These are phyloP conservation scores for Penicillium mononematosum DNA, from an alignment of 495 filamentous ascomycete species.

Conservation along the genomic window DNA sequence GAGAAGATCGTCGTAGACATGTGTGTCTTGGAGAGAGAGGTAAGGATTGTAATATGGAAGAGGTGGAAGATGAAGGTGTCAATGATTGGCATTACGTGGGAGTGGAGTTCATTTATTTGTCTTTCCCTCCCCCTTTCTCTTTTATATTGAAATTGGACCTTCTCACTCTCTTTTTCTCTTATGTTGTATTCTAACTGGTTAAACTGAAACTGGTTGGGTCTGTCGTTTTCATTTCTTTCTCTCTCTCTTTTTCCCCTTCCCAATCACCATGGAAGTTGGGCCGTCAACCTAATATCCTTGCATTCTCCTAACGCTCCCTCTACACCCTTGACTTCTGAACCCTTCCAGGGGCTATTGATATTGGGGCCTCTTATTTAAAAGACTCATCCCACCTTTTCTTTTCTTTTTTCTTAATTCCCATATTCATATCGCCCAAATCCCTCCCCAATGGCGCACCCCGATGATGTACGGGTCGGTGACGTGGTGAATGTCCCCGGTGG, in stretches of 20 bases:
- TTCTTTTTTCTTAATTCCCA: not conserved
- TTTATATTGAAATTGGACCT: constrained; percentile 1
- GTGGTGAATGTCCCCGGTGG: constrained; percentile 90
- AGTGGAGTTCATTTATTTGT: constrained; percentile 23
- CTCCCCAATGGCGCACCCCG: constrained; percentile 38
- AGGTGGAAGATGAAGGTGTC: constrained; percentile 11
- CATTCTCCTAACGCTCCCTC: constrained; percentile 17
- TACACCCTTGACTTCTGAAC: constrained; percentile 5
- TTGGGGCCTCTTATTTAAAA: constrained; percentile 9
- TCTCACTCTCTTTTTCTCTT: not conserved
- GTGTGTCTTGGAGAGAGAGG: constrained; percentile 6
- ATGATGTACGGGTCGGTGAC: constrained; percentile 78
- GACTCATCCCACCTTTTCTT: not conserved
- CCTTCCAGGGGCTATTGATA: constrained; percentile 12
- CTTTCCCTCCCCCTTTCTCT: constrained; percentile 21
- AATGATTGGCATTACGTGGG: constrained; percentile 3
- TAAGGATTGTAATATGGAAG: constrained; percentile 17
- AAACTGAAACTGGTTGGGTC: not conserved
- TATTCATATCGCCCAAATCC: constrained; percentile 1
- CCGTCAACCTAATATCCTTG: constrained; percentile 9
- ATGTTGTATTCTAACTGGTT: not conserved
- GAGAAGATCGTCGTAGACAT: constrained; percentile 1
- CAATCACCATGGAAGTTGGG: constrained; percentile 19
- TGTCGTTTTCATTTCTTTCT: constrained; percentile 1
- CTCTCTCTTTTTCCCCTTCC: not conserved